These are phyloP conservation scores for Pseudozyma hubeiensis DNA, from an alignment of 1,284 basidiomycete species.

Conservation along the genomic window DNA sequence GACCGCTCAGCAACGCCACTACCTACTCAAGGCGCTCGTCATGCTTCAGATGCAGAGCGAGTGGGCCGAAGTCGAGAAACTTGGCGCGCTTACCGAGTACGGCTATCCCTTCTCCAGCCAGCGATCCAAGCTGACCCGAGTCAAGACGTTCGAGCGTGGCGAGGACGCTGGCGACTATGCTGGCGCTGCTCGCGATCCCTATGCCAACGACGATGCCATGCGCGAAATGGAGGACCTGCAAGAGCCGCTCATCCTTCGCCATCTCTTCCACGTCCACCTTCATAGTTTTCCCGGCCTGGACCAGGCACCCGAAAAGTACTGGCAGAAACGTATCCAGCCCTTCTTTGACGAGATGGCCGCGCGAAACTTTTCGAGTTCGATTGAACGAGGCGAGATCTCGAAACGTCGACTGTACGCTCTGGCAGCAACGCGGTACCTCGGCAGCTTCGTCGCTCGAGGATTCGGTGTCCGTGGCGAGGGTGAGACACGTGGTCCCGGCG, in stretches of 20 bases:
- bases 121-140: slow-evolving; percentile 49
- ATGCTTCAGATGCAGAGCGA: slow-evolving; percentile 66
- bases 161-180: slow-evolving; percentile 50
- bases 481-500: slow-evolving; percentile 63
- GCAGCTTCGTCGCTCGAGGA: slow-evolving; percentile 63
- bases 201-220: slow-evolving; percentile 56
- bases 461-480: slow-evolving; percentile 64
- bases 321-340: slow-evolving; percentile 64
- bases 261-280: slow-evolving; percentile 66
- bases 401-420: slow-evolving; percentile 60
- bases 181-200: slow-evolving; percentile 55
- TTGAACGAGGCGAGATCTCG: slow-evolving; percentile 60
- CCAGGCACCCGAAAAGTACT: slow-evolving; percentile 61
- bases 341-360: slow-evolving; percentile 63
- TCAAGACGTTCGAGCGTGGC: slow-evolving; percentile 53
- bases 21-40: slow-evolving; percentile 65
- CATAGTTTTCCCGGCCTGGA: slow-evolving; percentile 61
- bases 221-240: slow-evolving; percentile 52
- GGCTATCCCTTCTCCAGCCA: slow-evolving; percentile 63
- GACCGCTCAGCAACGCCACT: slow-evolving; percentile 64
- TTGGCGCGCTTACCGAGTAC: slow-evolving; percentile 62
- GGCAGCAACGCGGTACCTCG: slow-evolving; percentile 61
- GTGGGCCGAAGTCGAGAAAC: slow-evolving; percentile 58
- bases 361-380: slow-evolving; percentile 58
- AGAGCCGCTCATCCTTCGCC: slow-evolving; percentile 63